Conservation (phyloP, 441 rosid species). For the Viola pubescens region DNA sequence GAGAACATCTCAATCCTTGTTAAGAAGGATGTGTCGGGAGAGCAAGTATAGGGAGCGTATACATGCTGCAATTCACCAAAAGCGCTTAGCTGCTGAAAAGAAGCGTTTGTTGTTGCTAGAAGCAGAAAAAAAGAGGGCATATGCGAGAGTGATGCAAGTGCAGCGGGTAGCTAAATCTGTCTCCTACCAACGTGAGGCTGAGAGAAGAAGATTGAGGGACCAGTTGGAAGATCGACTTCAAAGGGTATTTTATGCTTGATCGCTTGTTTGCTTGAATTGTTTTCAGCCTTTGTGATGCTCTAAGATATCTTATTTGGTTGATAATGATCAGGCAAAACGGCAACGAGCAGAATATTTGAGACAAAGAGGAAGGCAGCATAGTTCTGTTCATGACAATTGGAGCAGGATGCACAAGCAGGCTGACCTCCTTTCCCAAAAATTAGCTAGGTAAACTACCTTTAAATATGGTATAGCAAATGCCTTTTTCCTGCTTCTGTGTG, state of each 20-base stretch:
- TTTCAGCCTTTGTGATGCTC: background rate
- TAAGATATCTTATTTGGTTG: background rate
- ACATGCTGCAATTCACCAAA: conserved; percentile 75
- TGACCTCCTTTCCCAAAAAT: conserved; percentile 64
- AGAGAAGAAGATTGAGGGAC: conserved; percentile 73
- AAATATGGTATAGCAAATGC: background rate
- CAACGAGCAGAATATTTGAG: conserved; percentile 87
- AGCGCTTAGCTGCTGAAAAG: conserved; percentile 89
- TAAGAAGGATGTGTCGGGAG: conserved; percentile 74
- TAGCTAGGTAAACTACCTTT: conserved; percentile 36
- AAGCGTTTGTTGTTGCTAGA: conserved; percentile 80
- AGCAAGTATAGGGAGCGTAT: conserved; percentile 88
- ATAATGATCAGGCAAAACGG: conserved; percentile 58
- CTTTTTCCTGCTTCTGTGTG: background rate
- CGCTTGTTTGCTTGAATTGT: background rate
- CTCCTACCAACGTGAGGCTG: conserved; percentile 77
- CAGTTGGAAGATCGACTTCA: conserved; percentile 81
- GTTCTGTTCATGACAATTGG: conserved; percentile 37
- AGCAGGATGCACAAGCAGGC: conserved; percentile 62
- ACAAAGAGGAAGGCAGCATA: conserved; percentile 63
- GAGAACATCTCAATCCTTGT: conserved; percentile 75
- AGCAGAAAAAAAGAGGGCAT: conserved; percentile 82
- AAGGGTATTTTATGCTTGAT: conserved; percentile 37
- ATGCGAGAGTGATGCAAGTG: conserved; percentile 71
- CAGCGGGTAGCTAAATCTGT: conserved; percentile 64